Evolutionary conservation across 2,329 filamentous ascomycete genomes (phyloP).

Genomic region (Pseudodiploospora longispora): DNA sequence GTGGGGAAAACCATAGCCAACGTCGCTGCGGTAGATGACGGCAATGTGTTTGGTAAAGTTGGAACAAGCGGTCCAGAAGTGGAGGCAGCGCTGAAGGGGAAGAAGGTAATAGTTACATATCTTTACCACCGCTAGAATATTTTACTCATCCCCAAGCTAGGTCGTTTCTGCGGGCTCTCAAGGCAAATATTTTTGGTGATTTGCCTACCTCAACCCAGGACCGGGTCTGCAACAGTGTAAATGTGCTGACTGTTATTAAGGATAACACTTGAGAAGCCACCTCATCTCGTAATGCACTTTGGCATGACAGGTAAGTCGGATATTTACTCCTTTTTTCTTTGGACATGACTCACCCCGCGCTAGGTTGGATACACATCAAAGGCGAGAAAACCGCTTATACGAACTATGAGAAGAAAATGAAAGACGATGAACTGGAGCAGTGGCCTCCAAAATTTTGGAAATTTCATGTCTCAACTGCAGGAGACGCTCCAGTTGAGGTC

Average conservation of each 20-base stretch:
- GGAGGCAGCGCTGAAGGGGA: constrained; percentile 63
- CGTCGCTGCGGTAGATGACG: constrained; percentile 68
- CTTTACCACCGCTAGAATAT: too few species aligned
- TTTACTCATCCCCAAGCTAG: constrained; percentile 16
- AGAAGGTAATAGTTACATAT: constrained; percentile 38
- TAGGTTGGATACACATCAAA: constrained; percentile 80
- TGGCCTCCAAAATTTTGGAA: constrained; percentile 94
- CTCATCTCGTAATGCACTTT: constrained; percentile 85
- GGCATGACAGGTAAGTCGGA: constrained; percentile 53
- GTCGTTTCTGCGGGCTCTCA: constrained; percentile 67
- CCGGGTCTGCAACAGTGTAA: neutral
- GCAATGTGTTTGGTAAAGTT: constrained; percentile 82
- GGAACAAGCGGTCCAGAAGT: constrained; percentile 73
- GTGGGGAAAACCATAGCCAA: constrained; percentile 71
- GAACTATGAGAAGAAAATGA: constrained; percentile 70
- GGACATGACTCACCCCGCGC: constrained; percentile 3
- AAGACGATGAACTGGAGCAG: constrained; percentile 44
- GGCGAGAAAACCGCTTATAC: constrained; percentile 71
- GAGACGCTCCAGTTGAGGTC: constrained; percentile 45
- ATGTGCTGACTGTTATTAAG: constrained; percentile 14
- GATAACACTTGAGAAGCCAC: constrained; percentile 58
- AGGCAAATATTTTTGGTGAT: constrained; percentile 91
- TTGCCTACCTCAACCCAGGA: neutral
- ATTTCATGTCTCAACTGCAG: constrained; percentile 63
- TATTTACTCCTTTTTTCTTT: neutral